A percentile compares a stretch with the other conserved stretches of the same genome.
Conservation (phyloP, 2,329 filamentous ascomycete species). For the Botrytis galanthina region DNA sequence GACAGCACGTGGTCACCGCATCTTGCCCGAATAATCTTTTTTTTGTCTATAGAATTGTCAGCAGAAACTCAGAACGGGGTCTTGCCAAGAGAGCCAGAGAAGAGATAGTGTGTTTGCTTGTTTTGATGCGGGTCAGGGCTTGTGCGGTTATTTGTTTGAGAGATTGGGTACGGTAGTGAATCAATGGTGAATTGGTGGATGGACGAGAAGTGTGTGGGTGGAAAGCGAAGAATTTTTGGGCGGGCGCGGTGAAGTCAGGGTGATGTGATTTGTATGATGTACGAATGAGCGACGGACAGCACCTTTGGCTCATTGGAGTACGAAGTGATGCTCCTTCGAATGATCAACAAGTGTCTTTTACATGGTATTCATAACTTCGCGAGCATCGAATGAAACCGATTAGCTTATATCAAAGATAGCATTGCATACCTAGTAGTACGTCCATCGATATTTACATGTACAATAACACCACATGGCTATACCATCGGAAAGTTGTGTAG, state of each 20-base stretch:
- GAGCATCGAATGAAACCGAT: too few species aligned
- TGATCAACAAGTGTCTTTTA: too few species aligned
- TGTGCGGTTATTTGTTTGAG: background rate
- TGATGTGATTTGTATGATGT: background rate
- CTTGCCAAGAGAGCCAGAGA: constrained; percentile 14
- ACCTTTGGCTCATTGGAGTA: background rate
- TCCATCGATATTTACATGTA: background rate
- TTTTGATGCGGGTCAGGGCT: background rate
- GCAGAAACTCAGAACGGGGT: background rate
- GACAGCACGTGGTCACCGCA: background rate
- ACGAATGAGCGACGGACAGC: background rate
- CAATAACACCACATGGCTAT: background rate
- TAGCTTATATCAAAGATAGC: background rate
- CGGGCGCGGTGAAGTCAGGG: background rate
- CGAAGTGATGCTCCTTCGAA: background rate
- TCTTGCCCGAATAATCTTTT: constrained; percentile 1
- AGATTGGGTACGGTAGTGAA: background rate
- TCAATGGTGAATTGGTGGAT: background rate
- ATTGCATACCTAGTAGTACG: background rate
- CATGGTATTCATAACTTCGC: too few species aligned
- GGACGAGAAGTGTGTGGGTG: background rate
- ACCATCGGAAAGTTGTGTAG: background rate
- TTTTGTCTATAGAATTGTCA: constrained; percentile 1
- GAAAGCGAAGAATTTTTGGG: background rate
- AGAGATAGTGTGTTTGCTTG: constrained; percentile 7